Percentiles rank a stretch among this genome's conserved stretches.
These are phyloP conservation scores for Epicoccum sorghinum DNA, from an alignment of 2,329 filamentous ascomycete genomes.

Conservation along the genomic window DNA sequence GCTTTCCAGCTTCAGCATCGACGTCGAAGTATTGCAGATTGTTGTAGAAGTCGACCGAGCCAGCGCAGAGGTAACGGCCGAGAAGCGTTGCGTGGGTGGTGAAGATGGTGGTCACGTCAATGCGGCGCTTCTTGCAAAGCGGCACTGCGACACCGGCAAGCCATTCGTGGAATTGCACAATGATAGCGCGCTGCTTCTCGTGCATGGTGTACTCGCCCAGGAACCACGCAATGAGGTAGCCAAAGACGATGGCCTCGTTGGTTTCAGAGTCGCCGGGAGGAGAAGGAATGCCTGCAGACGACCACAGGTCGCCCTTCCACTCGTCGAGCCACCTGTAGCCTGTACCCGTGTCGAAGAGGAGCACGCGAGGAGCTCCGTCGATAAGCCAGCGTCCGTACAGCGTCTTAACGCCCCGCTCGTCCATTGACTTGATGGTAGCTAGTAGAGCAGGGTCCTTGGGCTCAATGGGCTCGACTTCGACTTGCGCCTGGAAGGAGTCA, in stretches of 20 bases:
- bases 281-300: conserved; percentile 88
- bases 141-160: conserved; percentile 92
- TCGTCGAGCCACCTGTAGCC: conserved; percentile 91
- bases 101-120: conserved; percentile 97
- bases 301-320: conserved; percentile 98
- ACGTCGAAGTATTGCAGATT: conserved; percentile 97
- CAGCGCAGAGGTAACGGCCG: conserved; percentile 93
- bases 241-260: conserved; percentile 96
- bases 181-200: conserved; percentile 88
- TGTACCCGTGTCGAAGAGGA: conserved; percentile 93
- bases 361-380: conserved; percentile 89
- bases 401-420: conserved; percentile 84
- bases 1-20: conserved; percentile 94
- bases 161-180: conserved; percentile 99
- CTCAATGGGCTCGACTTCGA: conserved; percentile 93
- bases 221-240: conserved; percentile 97
- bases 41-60: conserved; percentile 99
- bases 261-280: conserved; percentile 92
- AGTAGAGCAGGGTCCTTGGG: conserved; percentile 80
- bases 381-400: conserved; percentile 97
- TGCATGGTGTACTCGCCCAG: conserved; percentile 96
- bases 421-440: conserved; percentile 89
- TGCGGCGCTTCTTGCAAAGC: conserved; percentile 88
- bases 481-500: conserved; percentile 71
- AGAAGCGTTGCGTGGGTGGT: conserved; percentile 96